phyloP scores from a whole-genome alignment of 140 eudicot genomes.

The Oenanthe javanica region DNA sequence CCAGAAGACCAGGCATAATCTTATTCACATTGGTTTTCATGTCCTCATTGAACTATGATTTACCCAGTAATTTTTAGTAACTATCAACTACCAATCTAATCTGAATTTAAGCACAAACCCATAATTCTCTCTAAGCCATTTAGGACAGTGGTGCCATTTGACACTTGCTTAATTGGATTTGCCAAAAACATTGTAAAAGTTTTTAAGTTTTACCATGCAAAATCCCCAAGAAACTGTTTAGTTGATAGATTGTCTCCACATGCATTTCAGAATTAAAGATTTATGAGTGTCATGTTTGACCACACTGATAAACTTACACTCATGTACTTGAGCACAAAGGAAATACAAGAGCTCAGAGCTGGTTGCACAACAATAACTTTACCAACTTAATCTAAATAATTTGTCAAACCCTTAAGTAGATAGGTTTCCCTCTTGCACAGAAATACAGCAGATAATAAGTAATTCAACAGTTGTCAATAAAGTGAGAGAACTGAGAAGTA shows the following conservation, averaged over 20 bases:
- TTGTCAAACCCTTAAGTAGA: not conserved
- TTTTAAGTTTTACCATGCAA: not conserved
- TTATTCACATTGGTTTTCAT: not conserved
- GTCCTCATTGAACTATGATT: no score
- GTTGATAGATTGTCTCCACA: not conserved
- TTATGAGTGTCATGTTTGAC: not conserved
- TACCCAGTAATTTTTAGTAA: not conserved
- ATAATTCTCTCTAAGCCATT: not conserved
- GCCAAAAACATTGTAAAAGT: not conserved
- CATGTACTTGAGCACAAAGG: not conserved
- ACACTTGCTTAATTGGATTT: not conserved
- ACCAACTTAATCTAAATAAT: not conserved
- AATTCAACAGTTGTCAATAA: not conserved
- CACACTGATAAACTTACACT: not conserved
- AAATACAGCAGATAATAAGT: not conserved
- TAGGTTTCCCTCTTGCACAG: not conserved
- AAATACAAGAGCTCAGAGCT: not conserved
- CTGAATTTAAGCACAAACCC: not conserved
- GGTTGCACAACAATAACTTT: not conserved
- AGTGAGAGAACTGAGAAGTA: slow-evolving; percentile 29
- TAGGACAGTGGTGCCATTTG: not conserved
- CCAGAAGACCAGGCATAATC: not conserved
- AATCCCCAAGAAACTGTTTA: not conserved
- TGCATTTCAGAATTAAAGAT: not conserved
- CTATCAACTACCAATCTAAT: not conserved